A percentile compares a stretch with the other conserved stretches of the same genome.
These are phyloP conservation scores for Nicotiana undulata DNA, from an alignment of 257 asterid genomes.

Conservation along the genomic window DNA sequence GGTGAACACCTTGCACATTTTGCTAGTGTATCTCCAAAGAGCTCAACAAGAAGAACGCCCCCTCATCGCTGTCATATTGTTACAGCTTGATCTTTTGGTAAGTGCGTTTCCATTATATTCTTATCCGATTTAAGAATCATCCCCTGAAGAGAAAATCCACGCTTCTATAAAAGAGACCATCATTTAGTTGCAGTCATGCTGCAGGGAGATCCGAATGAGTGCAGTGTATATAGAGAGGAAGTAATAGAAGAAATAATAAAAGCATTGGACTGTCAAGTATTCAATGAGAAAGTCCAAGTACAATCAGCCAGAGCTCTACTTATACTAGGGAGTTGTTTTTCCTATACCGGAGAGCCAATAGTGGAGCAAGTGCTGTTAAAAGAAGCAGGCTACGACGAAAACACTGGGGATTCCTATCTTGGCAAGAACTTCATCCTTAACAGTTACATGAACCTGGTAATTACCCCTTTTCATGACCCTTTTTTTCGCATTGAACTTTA, in stretches of 20 bases:
- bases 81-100: constrained; percentile 77
- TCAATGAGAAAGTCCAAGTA: constrained; percentile 51
- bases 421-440: constrained; percentile 8
- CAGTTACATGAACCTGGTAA: constrained; percentile 28
- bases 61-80: constrained; percentile 47
- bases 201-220: constrained; percentile 50
- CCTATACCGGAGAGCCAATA: constrained; percentile 56
- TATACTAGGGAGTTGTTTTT: constrained; percentile 67
- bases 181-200: constrained; percentile 11
- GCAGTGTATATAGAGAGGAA: constrained; percentile 69
- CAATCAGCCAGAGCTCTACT: constrained; percentile 48
- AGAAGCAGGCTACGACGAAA: constrained; percentile 43
- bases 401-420: constrained; percentile 14
- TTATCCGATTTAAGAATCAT: neutral
- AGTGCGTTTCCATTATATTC: neutral
- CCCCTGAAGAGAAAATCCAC: neutral
- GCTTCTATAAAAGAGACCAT: neutral
- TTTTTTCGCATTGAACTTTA: neutral
- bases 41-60: constrained; percentile 58
- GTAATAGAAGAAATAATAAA: constrained; percentile 54
- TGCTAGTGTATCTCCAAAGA: constrained; percentile 50
- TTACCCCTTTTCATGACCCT: neutral
- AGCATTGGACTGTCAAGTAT: constrained; percentile 41
- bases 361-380: constrained; percentile 55
- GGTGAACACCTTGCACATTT: constrained; percentile 49